Evolutionary conservation across 768 basidiomycete species (phyloP).

Genomic region (Lanmaoa pseudosensibilis): DNA sequence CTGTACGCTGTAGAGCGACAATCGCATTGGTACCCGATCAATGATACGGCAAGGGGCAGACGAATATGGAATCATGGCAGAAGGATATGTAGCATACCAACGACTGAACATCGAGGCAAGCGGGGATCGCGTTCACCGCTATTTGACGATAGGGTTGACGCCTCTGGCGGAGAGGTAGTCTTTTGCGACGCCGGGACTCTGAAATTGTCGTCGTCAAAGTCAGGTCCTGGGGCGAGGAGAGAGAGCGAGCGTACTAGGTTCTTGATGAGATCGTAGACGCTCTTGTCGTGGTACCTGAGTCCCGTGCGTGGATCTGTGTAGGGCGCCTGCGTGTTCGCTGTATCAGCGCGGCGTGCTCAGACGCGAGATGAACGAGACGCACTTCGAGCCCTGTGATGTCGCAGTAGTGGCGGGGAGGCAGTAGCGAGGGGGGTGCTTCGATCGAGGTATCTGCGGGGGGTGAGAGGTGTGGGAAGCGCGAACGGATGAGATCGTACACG

Average conservation of each 20-base stretch:
- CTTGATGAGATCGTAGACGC: slow-evolving; percentile 81
- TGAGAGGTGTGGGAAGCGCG: neutral
- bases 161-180: slow-evolving; percentile 67
- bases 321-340: slow-evolving; percentile 47
- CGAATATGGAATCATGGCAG: neutral
- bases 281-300: slow-evolving; percentile 82
- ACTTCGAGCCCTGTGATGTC: slow-evolving; percentile 88
- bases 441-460: slow-evolving; percentile 65
- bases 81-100: neutral
- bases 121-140: neutral
- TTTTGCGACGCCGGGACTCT: slow-evolving; percentile 68
- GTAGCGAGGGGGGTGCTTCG: slow-evolving; percentile 80
- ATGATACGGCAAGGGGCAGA: no score
- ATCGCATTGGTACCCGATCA: no score
- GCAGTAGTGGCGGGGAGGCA: slow-evolving; percentile 76
- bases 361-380: neutral
- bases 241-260: slow-evolving; percentile 49
- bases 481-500: slow-evolving; percentile 48
- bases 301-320: slow-evolving; percentile 83
- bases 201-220: no score
- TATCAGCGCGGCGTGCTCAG: neutral
- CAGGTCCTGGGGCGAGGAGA: no score
- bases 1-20: no score
- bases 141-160: slow-evolving; percentile 51
- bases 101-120: neutral